Evolutionary conservation across 2,329 filamentous ascomycete genomes (phyloP).

Genomic region (Penicillium paneum): DNA sequence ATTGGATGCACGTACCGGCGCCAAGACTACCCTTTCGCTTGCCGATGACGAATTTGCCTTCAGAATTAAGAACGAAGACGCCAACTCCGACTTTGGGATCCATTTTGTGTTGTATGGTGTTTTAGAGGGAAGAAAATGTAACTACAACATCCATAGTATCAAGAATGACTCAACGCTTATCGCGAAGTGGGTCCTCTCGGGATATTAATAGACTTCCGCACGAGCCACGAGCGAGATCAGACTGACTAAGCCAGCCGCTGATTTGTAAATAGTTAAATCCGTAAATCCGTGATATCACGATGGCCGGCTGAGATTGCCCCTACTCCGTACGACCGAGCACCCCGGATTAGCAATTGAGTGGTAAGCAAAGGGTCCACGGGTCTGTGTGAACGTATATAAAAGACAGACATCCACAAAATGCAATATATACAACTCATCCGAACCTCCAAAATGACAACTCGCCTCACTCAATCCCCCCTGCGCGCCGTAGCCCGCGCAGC

Average conservation of each 20-base stretch:
- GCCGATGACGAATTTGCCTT: conserved; percentile 48
- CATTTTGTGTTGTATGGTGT: conserved; percentile 4
- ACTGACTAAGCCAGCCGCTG: not conserved
- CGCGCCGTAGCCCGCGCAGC: not conserved
- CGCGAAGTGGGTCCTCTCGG: not conserved
- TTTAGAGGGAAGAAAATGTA: not conserved
- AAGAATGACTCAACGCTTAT: not conserved
- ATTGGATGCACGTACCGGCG: conserved; percentile 35
- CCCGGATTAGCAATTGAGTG: not conserved
- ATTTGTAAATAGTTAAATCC: not conserved
- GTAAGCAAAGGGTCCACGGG: not conserved
- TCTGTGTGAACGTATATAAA: not conserved
- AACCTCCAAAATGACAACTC: not conserved
- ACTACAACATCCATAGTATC: no score
- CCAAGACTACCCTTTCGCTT: conserved; percentile 49
- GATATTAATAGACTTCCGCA: no score
- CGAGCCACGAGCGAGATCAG: no score
- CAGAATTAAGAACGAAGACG: conserved; percentile 45
- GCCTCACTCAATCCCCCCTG: not conserved
- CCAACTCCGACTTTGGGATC: conserved; percentile 47
- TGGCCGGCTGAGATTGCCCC: not conserved
- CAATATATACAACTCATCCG: no score
- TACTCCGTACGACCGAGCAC: not conserved
- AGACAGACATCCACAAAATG: no score
- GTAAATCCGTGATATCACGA: not conserved